phyloP scores from a whole-genome alignment of 1,284 basidiomycete species.

The Boletus calvinii region DNA sequence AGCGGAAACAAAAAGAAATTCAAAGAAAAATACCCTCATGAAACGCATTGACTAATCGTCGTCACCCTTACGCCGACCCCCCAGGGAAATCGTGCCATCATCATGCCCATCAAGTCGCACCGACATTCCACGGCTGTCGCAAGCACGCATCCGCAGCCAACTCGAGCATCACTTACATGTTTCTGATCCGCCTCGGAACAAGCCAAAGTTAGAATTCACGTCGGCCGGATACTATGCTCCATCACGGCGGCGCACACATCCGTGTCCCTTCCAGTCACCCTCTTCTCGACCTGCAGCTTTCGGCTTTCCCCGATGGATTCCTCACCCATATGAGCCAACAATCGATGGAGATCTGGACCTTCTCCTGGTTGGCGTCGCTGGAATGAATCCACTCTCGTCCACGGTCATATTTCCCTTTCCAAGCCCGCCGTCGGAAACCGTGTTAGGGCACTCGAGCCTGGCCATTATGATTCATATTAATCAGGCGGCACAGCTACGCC shows the following conservation, averaged over 20 bases:
- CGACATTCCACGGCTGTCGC: background rate
- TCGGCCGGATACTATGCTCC: background rate
- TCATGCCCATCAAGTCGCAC: too few species aligned
- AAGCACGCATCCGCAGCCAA: background rate
- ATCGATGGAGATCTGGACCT: constrained; percentile 1
- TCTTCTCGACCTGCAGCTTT: background rate
- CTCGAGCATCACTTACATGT: background rate
- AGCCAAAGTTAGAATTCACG: background rate
- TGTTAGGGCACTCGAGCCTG: too few species aligned
- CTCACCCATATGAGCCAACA: background rate
- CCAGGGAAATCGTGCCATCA: background rate
- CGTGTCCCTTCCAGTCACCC: background rate
- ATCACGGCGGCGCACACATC: too few species aligned
- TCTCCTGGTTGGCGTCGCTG: background rate
- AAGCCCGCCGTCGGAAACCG: background rate
- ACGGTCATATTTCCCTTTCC: background rate
- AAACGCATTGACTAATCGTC: background rate
- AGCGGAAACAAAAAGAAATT: background rate
- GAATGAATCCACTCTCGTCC: background rate
- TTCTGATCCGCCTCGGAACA: background rate
- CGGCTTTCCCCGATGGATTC: background rate
- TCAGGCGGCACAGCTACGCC: constrained; percentile 1
- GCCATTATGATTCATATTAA: background rate
- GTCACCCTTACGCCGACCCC: background rate
- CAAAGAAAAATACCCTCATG: background rate